These are phyloP conservation scores for Penicillium sp. DNA, from an alignment of 2,329 filamentous ascomycete genomes.

Conservation along the genomic window DNA sequence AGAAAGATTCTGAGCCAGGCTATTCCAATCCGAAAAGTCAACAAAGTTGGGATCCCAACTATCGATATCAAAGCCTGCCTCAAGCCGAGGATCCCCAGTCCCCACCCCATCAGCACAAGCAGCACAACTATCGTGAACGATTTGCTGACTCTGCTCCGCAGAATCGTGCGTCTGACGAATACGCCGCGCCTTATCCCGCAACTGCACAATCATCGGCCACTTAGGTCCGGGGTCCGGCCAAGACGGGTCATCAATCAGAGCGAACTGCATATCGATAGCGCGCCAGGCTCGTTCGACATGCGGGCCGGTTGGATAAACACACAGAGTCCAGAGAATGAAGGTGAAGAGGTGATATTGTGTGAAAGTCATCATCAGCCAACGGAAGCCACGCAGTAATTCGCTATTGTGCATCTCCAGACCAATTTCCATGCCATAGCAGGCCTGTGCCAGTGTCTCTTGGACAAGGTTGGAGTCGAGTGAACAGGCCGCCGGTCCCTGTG, in stretches of 20 bases:
- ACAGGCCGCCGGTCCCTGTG: conserved; percentile 8
- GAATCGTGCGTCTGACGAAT: conserved; percentile 8
- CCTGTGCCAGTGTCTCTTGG: conserved; percentile 34
- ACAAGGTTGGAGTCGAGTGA: conserved; percentile 20
- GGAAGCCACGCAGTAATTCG: conserved; percentile 37
- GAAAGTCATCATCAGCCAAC: conserved; percentile 41
- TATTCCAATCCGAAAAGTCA: conserved; percentile 21
- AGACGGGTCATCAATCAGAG: conserved; percentile 14
- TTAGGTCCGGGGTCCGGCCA: conserved; percentile 22
- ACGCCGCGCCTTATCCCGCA: conserved; percentile 18
- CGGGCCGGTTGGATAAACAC: conserved; percentile 35
- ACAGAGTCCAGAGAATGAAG: conserved; percentile 46
- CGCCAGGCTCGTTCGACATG: conserved; percentile 35
- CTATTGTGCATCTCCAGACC: conserved; percentile 29
- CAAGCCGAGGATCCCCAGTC: neutral
- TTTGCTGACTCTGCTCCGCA: neutral
- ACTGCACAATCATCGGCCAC: conserved; percentile 19
- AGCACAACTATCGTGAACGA: neutral
- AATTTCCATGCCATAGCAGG: conserved; percentile 35
- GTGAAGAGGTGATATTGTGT: conserved; percentile 46
- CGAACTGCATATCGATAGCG: conserved; percentile 11
- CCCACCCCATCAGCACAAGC: neutral
- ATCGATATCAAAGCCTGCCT: conserved; percentile 10
- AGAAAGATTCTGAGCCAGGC: conserved; percentile 12
- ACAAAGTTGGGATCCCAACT: conserved; percentile 18